Evolutionary conservation across 345 rosid genomes (phyloP), one percentile per base, ranked within the genome.

Genomic region (Salix viminalis): DNA sequence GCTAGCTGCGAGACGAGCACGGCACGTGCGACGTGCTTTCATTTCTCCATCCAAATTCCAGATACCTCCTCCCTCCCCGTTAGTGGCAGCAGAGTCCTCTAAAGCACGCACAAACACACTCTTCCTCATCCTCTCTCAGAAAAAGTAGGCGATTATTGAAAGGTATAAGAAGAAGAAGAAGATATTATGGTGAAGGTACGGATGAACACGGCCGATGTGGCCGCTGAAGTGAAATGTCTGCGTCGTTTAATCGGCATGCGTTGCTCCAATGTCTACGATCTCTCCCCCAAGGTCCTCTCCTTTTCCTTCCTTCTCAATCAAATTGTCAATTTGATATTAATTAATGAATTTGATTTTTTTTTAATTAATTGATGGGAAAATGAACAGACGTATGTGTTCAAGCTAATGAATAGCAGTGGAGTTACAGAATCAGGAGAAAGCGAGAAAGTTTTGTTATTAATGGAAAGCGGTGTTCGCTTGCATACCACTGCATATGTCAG

Each of bases 151-250:
- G 52, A 46, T 18, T 52, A 6, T 52, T 7, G 23, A 52, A 19
- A 52, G 24, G 23, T 52, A 18, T 11, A 42, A 42, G 42, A 1
- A 6, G 42, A 1, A 6, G 65, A 52, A n/a, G 16, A 41, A 36
- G 65, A 58, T 18, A 19, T 2, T 15, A 94, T 93, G 99, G 99
- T 92, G 94, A 96, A 96, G 88, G 97, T 94, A 44, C 95, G 98
- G 15, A 89, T 96, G 97, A 96, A 92, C 91, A 96, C 97, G 88
- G 99, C 98, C 79, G 98, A 94, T 77, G 98, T 96, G 81, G 99
- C 99, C 64, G 97, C 98, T 6, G 99, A 94, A 84, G 99, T 94
- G 64, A 96, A 93, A 83, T 94, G 97, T 85, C 75, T 92, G 73
- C 90, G 97, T 74, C 81, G 89, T 2, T 83, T 96, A 56, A 94